These are phyloP conservation scores for Magnolia officinalis DNA, from an alignment of 164 flowering plant species.

Conservation along the genomic window DNA sequence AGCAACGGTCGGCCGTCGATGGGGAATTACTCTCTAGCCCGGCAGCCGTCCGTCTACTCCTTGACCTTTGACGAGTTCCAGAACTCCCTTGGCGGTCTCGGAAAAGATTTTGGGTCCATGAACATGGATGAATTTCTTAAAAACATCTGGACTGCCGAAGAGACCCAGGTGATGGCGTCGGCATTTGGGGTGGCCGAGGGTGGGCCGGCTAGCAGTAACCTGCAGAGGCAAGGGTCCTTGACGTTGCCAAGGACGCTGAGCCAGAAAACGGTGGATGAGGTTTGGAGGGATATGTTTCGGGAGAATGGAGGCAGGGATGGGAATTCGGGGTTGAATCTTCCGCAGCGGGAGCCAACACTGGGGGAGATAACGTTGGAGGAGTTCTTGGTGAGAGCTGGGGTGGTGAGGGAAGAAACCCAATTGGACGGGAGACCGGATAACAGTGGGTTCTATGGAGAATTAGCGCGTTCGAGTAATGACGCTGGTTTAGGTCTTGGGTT, in stretches of 20 bases:
- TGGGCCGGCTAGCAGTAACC: conserved; percentile 7
- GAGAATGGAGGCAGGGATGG: conserved; percentile 24
- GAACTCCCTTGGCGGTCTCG: conserved; percentile 52
- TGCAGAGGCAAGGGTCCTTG: conserved; percentile 34
- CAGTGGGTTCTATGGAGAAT: conserved; percentile 25
- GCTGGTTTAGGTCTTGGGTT: conserved; percentile 26
- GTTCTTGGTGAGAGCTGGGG: conserved; percentile 73
- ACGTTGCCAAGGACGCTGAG: conserved; percentile 38
- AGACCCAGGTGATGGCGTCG: conserved; percentile 31
- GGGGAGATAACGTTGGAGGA: conserved; percentile 82
- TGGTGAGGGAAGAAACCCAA: conserved; percentile 57
- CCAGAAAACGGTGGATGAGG: conserved; percentile 62
- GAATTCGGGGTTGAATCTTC: conserved; percentile 17
- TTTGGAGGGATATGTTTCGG: conserved; percentile 63
- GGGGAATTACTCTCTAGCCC: conserved; percentile 37
- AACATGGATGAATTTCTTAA: conserved; percentile 72
- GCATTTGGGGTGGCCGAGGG: conserved; percentile 7
- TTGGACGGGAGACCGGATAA: conserved; percentile 12
- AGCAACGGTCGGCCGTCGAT: conserved; percentile 11
- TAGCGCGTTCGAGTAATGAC: conserved; percentile 14
- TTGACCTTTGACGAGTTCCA: conserved; percentile 86
- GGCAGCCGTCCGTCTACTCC: conserved; percentile 71
- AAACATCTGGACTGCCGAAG: conserved; percentile 50
- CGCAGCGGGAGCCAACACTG: conserved; percentile 30
- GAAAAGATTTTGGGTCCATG: conserved; percentile 57